Percentiles rank a stretch among this genome's conserved stretches.
These are phyloP conservation scores for Gossypium raimondii DNA, from an alignment of 345 rosid species.

Conservation along the genomic window DNA sequence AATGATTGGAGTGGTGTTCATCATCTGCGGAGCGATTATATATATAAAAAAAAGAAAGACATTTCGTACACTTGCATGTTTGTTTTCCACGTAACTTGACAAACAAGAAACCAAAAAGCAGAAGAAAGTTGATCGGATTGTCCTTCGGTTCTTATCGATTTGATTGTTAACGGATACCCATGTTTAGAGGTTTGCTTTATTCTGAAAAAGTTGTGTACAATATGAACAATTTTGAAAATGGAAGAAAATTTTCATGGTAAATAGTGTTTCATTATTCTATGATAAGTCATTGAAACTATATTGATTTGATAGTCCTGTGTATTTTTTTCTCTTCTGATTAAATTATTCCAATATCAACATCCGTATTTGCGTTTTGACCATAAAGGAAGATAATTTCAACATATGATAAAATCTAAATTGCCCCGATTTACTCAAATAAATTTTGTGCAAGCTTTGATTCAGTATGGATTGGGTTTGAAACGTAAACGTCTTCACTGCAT, in stretches of 20 bases:
- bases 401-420: too few species aligned
- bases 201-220: neutral
- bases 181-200: neutral
- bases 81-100: slow-evolving; percentile 13
- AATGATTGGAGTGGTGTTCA: neutral
- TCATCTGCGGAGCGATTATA: neutral
- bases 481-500: too few species aligned
- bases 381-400: too few species aligned
- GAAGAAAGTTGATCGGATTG: neutral
- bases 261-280: neutral
- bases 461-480: too few species aligned
- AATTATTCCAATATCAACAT: too few species aligned
- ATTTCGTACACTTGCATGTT: neutral
- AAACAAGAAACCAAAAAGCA: slow-evolving; percentile 15
- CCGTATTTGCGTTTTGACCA: too few species aligned
- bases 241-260: neutral
- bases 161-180: neutral
- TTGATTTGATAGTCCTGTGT: neutral
- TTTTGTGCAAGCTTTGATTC: too few species aligned
- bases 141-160: neutral
- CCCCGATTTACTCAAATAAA: too few species aligned
- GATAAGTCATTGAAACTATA: neutral
- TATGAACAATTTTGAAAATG: neutral
- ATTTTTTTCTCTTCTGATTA: neutral
- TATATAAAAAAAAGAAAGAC: neutral